Base-by-base conservation (phyloP, 2,329 filamentous ascomycete species). In the Aspergillus felis region DNA sequence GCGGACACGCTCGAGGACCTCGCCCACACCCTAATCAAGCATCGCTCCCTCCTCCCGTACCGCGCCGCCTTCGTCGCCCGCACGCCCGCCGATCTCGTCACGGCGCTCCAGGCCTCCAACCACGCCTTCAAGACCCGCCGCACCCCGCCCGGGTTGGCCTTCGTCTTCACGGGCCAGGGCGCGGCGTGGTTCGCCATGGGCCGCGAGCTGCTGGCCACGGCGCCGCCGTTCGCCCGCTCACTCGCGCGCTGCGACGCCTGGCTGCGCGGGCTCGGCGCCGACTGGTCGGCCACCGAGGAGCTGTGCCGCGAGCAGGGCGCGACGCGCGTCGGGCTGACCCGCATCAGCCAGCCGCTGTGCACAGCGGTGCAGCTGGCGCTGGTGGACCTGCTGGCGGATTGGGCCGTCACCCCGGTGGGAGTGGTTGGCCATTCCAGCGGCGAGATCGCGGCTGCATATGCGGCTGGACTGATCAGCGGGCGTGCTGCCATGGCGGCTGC, bases 161-260 rank as follows among this genome's bases (percentile, higher is more conserved):
- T 70, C 51, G 58, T 79, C 0, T 79, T 78, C 58, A 76, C 75
- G 0, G 77, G 77, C 1, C 77, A 79, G 49, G 77, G 78, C 28
- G 75, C 75, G 2, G 77, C 79, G 49, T 79, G 75, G 73, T 52
- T 60, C 0, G 68, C 70, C 3, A 79, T 79, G 76, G 76, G 75
- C 7, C 67, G 68, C 10, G 71, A 76, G 29, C 66, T 79, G 0
- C 44, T 78, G 27, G 42, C 61, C 1, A 4, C 25, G 25, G 25
- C 25, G 25, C 25, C 25, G 25, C 25, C 25, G 3, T 27, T 27
- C 25, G 25, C 25, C 25, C 25, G 25, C 25, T 27, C 25, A 7
- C 25, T 27, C 25, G 25, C 25, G 25, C 25, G 25, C 2, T 27
- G 25, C 25, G 25, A 27, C 25, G 25, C 25, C 25, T 27, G 25